Base-by-base conservation (phyloP, 805 yeast species). In the Ogataea chonburiensis region DNA sequence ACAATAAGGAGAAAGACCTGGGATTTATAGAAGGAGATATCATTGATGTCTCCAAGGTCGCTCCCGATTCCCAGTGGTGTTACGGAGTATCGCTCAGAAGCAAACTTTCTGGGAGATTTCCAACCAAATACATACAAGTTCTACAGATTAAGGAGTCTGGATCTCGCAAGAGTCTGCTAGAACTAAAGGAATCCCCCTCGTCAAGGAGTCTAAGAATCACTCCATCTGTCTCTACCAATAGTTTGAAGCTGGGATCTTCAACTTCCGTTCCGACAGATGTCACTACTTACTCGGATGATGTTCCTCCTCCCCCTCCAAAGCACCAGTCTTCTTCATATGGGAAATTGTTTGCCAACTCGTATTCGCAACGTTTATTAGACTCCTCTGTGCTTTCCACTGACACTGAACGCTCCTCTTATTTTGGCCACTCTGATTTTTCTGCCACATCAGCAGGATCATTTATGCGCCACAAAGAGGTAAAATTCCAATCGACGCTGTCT, bases 11-110 rank as follows among this genome's bases (percentile, higher is more conserved):
- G 29, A 41, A 46, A 34, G 97, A 93, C 55, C 68, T 93, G 27
- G 98, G 98, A 1, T 93, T 93, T 57, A 73, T 89, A 14, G 98
- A 93, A 63, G 95, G 94, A 33, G 98, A 93, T 55, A 66, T 86
- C 33, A 86, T 93, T 49, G 95, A 87, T 45, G 95, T 93, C 4
- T 33, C 47, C 3, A 73, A 79, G 34, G 70, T 78, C 41, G 65
- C 77, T 8, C 86, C 91, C 4, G 95, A 93, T 55, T 96, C 95
- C 13, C 80, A 80, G 52, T 87, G 95, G 94, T 88, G 91, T 83
- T 85, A 78, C 51, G 98, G 98, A 2, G 68, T 72, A 43, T 71
- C 91, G 38, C 65, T 79, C 46, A 71, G 98, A 54, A 88, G 86
- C 61, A 85, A 79, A 43, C 77, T 86, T 49, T 76, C 78, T 24